Conservation (phyloP, 1,139 yeast genomes). For the Suhomyces guaymorum region DNA sequence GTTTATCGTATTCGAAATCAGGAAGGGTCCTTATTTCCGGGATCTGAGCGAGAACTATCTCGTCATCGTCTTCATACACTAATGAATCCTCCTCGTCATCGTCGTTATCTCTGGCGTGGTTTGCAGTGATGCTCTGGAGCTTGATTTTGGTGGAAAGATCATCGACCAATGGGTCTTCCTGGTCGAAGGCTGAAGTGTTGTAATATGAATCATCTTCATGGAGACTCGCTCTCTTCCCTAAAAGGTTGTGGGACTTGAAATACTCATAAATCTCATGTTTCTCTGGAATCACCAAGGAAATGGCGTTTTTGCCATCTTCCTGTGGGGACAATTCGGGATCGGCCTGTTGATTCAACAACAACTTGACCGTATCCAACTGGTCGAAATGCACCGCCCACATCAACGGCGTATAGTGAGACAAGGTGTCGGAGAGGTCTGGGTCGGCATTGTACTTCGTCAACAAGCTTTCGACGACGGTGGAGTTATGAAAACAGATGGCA, state of each 20-base stretch:
- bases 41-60: slow-evolving; percentile 31
- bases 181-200: slow-evolving; percentile 21
- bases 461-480: slow-evolving; percentile 46
- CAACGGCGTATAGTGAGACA: slow-evolving; percentile 41
- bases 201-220: slow-evolving; percentile 20
- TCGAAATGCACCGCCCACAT: slow-evolving; percentile 52
- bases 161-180: slow-evolving; percentile 39
- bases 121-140: slow-evolving; percentile 48
- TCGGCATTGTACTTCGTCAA: slow-evolving; percentile 35
- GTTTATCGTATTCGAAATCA: slow-evolving; percentile 49
- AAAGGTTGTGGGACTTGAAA: slow-evolving; percentile 42
- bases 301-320: slow-evolving; percentile 35
- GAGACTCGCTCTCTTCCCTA: slow-evolving; percentile 27
- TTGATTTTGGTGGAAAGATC: slow-evolving; percentile 47
- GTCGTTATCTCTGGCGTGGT: slow-evolving; percentile 20
- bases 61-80: slow-evolving; percentile 38
- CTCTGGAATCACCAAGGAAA: slow-evolving; percentile 35
- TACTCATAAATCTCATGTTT: slow-evolving; percentile 35
- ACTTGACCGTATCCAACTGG: slow-evolving; percentile 36
- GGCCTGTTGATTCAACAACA: slow-evolving; percentile 42
- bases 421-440: slow-evolving; percentile 40
- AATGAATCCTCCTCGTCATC: slow-evolving; percentile 23
- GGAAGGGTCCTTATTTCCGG: slow-evolving; percentile 30
- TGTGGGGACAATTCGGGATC: slow-evolving; percentile 39
- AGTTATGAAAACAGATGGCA: slow-evolving; percentile 52